phyloP scores from a whole-genome alignment of 2,329 filamentous ascomycete species.

The Calonectria fujianensis region DNA sequence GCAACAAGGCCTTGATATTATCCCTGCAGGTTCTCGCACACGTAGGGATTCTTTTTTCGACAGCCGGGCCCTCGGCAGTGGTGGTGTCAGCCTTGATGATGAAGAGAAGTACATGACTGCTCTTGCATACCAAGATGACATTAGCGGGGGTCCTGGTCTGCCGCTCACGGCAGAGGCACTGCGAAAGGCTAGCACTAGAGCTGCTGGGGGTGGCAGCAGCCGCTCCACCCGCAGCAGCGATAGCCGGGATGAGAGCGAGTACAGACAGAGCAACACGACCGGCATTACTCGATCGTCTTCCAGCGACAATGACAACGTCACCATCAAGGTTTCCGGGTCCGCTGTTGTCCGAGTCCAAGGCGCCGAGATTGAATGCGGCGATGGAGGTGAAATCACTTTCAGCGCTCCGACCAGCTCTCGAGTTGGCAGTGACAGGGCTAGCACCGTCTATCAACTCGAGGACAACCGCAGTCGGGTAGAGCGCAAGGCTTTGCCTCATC shows the following conservation, averaged over 20 bases:
- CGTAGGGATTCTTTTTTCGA: conserved; percentile 66
- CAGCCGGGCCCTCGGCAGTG: conserved; percentile 57
- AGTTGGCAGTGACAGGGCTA: conserved; percentile 71
- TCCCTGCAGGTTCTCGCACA: conserved; percentile 57
- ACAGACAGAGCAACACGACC: conserved; percentile 76
- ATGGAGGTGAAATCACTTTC: conserved; percentile 77
- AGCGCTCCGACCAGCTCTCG: conserved; percentile 61
- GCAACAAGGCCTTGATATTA: conserved; percentile 62
- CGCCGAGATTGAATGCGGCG: conserved; percentile 74
- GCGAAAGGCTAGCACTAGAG: conserved; percentile 68
- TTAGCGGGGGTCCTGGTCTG: conserved; percentile 66
- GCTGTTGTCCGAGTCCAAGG: conserved; percentile 74
- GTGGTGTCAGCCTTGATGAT: conserved; percentile 60
- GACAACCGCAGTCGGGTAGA: conserved; percentile 68
- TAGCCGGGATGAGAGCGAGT: conserved; percentile 79
- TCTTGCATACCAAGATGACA: conserved; percentile 71
- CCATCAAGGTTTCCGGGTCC: conserved; percentile 75
- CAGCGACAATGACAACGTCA: conserved; percentile 75
- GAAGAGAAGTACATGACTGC: conserved; percentile 63
- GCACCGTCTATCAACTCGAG: conserved; percentile 69
- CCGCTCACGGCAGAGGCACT: conserved; percentile 75
- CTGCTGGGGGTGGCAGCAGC: conserved; percentile 71
- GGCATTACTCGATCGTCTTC: conserved; percentile 73
- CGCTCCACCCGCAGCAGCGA: conserved; percentile 75
- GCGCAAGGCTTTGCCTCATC: conserved; percentile 65